Conservation (phyloP, 371 early-diverging fungal genomes). For the Apophysomyces elegans region DNA sequence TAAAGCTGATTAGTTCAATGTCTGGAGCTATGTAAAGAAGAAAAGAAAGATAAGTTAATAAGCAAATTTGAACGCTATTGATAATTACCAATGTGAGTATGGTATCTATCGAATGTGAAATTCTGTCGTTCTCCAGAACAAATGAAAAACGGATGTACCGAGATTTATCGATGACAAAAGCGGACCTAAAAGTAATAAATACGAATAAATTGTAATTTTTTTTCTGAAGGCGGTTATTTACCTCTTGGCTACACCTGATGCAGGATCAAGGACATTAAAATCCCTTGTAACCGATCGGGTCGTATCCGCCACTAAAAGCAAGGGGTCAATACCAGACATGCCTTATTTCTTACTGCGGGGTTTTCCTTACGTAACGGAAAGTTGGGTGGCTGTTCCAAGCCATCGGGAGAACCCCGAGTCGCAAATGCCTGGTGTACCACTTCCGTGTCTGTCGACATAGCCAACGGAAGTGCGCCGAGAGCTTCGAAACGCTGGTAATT, state of each 20-base stretch:
- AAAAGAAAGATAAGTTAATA: constrained; percentile 6
- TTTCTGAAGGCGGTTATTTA: not conserved
- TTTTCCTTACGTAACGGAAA: constrained; percentile 33
- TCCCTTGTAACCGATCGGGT: constrained; percentile 34
- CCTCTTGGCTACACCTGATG: constrained; percentile 21
- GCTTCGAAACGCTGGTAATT: constrained; percentile 23
- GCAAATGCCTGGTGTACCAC: constrained; percentile 26
- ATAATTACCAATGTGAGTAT: constrained; percentile 33
- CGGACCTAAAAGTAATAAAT: constrained; percentile 19
- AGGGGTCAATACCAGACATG: not conserved
- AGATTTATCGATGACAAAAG: constrained; percentile 33
- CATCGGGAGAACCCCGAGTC: constrained; percentile 16
- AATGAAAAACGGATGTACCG: constrained; percentile 37
- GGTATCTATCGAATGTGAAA: constrained; percentile 37
- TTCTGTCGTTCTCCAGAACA: constrained; percentile 32
- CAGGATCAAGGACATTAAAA: constrained; percentile 31
- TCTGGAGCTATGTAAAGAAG: not conserved
- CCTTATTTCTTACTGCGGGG: too few relatives aligned
- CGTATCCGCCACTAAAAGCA: constrained; percentile 31
- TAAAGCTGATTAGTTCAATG: too few relatives aligned
- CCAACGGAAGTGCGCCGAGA: constrained; percentile 23
- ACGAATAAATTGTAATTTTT: not conserved
- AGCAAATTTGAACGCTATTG: not conserved
- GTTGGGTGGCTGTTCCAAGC: not conserved
- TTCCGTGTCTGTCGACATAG: constrained; percentile 36